These are phyloP conservation scores for Tylopilus sp. DNA, from an alignment of 768 basidiomycete species.

Conservation along the genomic window DNA sequence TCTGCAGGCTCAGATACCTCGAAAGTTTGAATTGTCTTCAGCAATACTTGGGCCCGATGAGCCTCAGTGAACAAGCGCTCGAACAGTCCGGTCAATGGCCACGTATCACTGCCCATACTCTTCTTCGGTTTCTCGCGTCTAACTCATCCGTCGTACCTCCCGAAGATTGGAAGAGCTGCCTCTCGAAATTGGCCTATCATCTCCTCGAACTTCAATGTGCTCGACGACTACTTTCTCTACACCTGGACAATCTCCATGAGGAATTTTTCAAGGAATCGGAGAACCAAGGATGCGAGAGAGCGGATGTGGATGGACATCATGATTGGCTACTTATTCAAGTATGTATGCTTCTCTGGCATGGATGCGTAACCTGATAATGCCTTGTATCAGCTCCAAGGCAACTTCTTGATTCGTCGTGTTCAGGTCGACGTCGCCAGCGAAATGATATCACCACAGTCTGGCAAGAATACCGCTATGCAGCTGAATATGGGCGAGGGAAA, in stretches of 20 bases:
- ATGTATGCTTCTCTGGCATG: constrained; percentile 16
- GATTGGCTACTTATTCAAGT: constrained; percentile 49
- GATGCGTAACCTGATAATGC: not conserved
- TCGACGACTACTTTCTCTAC: constrained; percentile 32
- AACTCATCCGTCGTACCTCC: constrained; percentile 15
- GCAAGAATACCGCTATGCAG: constrained; percentile 41
- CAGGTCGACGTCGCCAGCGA: constrained; percentile 41
- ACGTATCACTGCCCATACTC: constrained; percentile 26
- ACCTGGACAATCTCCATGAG: constrained; percentile 19
- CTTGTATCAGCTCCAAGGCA: constrained; percentile 38
- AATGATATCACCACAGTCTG: constrained; percentile 43
- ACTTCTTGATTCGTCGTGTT: constrained; percentile 41
- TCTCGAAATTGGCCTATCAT: constrained; percentile 28
- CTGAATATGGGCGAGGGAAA: constrained; percentile 63
- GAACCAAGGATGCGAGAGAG: constrained; percentile 23
- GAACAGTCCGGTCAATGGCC: constrained; percentile 36
- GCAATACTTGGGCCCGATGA: constrained; percentile 12
- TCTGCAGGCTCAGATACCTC: constrained; percentile 5
- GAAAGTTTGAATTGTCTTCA: not conserved
- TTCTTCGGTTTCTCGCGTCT: constrained; percentile 33
- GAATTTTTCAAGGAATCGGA: constrained; percentile 30
- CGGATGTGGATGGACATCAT: constrained; percentile 19
- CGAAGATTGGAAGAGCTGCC: constrained; percentile 28
- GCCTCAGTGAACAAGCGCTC: constrained; percentile 15
- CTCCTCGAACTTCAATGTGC: constrained; percentile 36